Evolutionary conservation across 805 yeast species (phyloP), one percentile per base, ranked within the genome.

Genomic region (Suhomyces sp.): DNA sequence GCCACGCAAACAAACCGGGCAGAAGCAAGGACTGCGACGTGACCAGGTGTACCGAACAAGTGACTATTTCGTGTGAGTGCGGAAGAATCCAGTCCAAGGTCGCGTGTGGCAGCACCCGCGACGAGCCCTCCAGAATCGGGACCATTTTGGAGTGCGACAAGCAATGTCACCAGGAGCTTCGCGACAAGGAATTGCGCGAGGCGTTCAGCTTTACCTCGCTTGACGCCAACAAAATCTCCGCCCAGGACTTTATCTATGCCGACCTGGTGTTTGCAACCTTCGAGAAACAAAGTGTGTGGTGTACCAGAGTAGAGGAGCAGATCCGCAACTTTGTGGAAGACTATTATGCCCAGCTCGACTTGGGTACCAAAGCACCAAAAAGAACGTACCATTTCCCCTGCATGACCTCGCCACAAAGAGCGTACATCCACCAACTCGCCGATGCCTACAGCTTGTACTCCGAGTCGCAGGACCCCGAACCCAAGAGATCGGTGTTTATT

Each of bases 381-480:
- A 73, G 76, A 38, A 68, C 80, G 0, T 68, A 81, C 58, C 84
- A 84, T 63, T 89, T 92, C 69, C 84, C 84, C 15, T 86, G 93
- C 15, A 89, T 91, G 96, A 77, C 72, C 48, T 65, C 75, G 12
- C 79, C 83, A 5, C 93, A 88, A 65, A 74, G 97, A 46, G 73
- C 74, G 55, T 90, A 90, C 62, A 69, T 91, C 24, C 93, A 85
- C 62, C 84, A 83, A 49, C 62, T 91, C 41, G 86, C 91, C 0
- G 81, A 76, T 24, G 68, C 82, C 0, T 90, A 74, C 64, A 73
- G 78, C 10, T 60, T 90, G 10, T 84, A 80, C 59, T 74, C 87
- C 0, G 91, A 88, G 60, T 81, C 92, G 1, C 94, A 88, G 56
- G 97, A 89, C 66, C 82, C 81, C 2, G 97, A 90, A 58, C 97